A percentile compares a stretch with the other conserved stretches of the same genome.
phyloP scores from a whole-genome alignment of 768 basidiomycete genomes.

The Rhizopogon rudus region DNA sequence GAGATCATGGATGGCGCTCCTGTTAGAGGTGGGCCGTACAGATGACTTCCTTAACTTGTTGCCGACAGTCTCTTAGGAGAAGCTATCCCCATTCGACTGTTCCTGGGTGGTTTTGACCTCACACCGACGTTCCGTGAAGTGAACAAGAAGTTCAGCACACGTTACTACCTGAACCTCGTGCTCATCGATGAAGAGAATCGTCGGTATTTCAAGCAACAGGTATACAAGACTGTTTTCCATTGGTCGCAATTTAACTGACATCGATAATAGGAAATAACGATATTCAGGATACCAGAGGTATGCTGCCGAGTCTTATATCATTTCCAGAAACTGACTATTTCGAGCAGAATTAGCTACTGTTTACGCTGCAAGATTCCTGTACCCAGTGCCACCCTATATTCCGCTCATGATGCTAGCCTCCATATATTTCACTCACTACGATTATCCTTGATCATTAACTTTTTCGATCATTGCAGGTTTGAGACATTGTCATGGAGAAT shows the following conservation, averaged over 20 bases:
- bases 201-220: slow-evolving; percentile 97
- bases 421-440: not conserved
- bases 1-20: slow-evolving; percentile 99
- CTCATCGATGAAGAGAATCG: slow-evolving; percentile 98
- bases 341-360: slow-evolving; percentile 29
- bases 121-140: slow-evolving; percentile 99
- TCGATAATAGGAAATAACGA: slow-evolving; percentile 66
- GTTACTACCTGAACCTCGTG: slow-evolving; percentile 97
- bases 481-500: not conserved
- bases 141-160: slow-evolving; percentile 97
- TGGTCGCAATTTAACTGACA: not conserved
- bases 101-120: slow-evolving; percentile 96
- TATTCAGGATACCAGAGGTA: slow-evolving; percentile 88
- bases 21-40: slow-evolving; percentile 64
- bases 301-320: slow-evolving; percentile 11
- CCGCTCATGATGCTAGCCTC: not conserved
- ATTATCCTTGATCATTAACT: not conserved
- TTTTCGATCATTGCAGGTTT: not conserved
- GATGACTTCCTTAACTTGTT: not conserved
- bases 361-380: not conserved
- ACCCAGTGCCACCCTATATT: not conserved
- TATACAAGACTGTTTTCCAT: slow-evolving; percentile 18
- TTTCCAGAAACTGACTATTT: slow-evolving; percentile 3
- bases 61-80: slow-evolving; percentile 56
- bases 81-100: slow-evolving; percentile 95